Base-by-base conservation (phyloP, 2,329 filamentous ascomycete genomes). In the Moelleriella libera region DNA sequence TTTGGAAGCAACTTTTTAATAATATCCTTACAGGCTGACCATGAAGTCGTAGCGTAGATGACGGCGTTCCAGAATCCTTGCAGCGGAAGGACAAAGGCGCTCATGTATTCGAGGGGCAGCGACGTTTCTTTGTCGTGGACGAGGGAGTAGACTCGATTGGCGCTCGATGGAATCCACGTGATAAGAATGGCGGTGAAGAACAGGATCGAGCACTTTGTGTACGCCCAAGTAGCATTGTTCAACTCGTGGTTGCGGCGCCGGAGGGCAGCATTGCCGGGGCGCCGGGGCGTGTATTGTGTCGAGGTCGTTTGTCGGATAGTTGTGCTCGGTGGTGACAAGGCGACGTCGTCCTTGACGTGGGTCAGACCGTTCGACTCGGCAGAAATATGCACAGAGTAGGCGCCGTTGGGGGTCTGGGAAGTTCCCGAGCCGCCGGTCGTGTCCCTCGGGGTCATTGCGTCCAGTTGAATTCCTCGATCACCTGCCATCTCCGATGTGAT, bases 41-140 rank as follows among this genome's bases (percentile, higher is more conserved):
- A 77, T 5, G 82, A 86, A 1, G 83, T 87, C 9, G 76, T 72
- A 12, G 79, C 65, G 63, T 92, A 94, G 54, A 94, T 87, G 49
- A 85, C 62, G 14, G 81, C 77, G 60, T 94, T 94, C 85, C 86
- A 92, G 57, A 89, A 85, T 0, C 87, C 87, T 59, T 94, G 87
- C 0, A 88, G 71, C 0, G 87, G 86, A 7, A 94, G 71, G 1
- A 92, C 85, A 41, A 87, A 73, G 0, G 83, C 80, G 28, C 83
- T 82, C 53, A 81, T 75, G 53, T 83, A 79, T 55, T 86, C 80
- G 29, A 92, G 74, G 0, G 72, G 67, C 30, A 80, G 72, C 6
- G 69, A 73, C 0, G 73, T 64, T 4, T 70, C 49, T 30, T 73
- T 64, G 0, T 71, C 67, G 56, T 83, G 69, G 7, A 80, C 69